phyloP scores from a whole-genome alignment of 1,284 basidiomycete species.

The Naganishia cerealis region DNA sequence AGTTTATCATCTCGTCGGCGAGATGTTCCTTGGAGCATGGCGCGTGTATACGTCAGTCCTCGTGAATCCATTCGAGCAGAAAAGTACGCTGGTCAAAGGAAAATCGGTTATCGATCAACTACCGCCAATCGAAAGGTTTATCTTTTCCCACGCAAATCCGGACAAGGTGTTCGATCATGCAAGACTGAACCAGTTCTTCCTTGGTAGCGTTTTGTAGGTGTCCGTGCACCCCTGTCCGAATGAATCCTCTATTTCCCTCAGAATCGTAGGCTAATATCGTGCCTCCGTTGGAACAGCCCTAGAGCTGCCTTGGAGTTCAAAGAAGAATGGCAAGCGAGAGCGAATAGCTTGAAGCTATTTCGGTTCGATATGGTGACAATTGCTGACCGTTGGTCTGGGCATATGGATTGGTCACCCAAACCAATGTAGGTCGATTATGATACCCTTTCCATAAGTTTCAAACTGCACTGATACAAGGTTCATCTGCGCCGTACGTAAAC shows the following conservation, averaged over 20 bases:
- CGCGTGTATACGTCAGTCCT: slow-evolving; percentile 38
- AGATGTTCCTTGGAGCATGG: slow-evolving; percentile 45
- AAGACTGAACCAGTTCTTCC: slow-evolving; percentile 43
- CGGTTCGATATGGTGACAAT: slow-evolving; percentile 18
- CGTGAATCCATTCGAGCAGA: slow-evolving; percentile 25
- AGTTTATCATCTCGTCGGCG: slow-evolving; percentile 46
- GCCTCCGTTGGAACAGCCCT: slow-evolving; percentile 5
- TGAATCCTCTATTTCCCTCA: no score
- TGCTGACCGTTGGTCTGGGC: slow-evolving; percentile 23
- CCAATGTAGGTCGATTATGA: slow-evolving; percentile 10
- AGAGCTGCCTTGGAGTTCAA: slow-evolving; percentile 10
- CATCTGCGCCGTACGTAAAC: slow-evolving; percentile 20
- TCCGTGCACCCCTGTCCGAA: no score
- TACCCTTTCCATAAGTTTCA: not conserved
- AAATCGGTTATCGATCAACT: slow-evolving; percentile 10
- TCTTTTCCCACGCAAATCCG: slow-evolving; percentile 35
- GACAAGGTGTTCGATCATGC: slow-evolving; percentile 40
- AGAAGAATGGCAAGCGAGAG: slow-evolving; percentile 21
- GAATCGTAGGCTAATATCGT: not conserved
- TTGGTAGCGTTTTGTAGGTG: slow-evolving; percentile 42
- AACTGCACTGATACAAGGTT: not conserved
- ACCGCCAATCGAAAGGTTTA: slow-evolving; percentile 38
- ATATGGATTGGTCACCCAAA: slow-evolving; percentile 5
- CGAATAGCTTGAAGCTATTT: slow-evolving; percentile 6
- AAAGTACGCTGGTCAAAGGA: not conserved